Base-by-base conservation (phyloP, 2,329 filamentous ascomycete genomes). In the Apiospora saccharicola region DNA sequence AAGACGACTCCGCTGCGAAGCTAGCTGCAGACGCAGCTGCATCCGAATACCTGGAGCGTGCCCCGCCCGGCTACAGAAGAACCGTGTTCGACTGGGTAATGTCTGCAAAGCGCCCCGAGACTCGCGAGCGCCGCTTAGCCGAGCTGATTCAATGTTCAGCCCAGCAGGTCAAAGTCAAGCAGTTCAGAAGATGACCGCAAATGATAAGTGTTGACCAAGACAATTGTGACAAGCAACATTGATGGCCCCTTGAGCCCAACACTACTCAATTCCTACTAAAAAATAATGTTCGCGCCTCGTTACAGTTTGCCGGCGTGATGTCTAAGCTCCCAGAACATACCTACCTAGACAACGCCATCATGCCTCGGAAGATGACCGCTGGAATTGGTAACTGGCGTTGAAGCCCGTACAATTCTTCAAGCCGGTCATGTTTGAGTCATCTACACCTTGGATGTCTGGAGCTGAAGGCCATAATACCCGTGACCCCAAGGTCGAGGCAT, bases 51-150 rank as follows among this genome's bases (percentile, higher is more conserved):
- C 30, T 72, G 30, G 37, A 68, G 30, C 49, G 43, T 43, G 47
- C 67, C 6, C 47, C 72, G 22, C 67, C 72, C 4, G 70, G 68
- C n/a, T 73, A 73, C 34, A 68, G 47, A 43, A 57, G 70, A 8
- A 46, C 43, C 37, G 72, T 70, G 10, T 68, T 68, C 41, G 64
- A 73, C 49, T 73, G 72, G 72, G 61, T 72, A 30, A 73, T 73
- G 72, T 68, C 72, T 22, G 72, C 72, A 16, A 72, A 71, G 43
- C 53, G 68, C 3, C 57, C 61, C 8, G 72, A 70, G n/a, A 73
- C 72, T 43, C 70, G 70, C n/a, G 68, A 73, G 70, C 53, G 70
- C 16, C 70, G 72, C 34, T 47, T 73, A 1, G 53, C 67, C 16
- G 70, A 72, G 24, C n/a, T 73, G 46, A 69, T 73, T 34, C 61